Conservation (phyloP, 1,139 yeast genomes). For the Debaryomycetaceae sp. region DNA sequence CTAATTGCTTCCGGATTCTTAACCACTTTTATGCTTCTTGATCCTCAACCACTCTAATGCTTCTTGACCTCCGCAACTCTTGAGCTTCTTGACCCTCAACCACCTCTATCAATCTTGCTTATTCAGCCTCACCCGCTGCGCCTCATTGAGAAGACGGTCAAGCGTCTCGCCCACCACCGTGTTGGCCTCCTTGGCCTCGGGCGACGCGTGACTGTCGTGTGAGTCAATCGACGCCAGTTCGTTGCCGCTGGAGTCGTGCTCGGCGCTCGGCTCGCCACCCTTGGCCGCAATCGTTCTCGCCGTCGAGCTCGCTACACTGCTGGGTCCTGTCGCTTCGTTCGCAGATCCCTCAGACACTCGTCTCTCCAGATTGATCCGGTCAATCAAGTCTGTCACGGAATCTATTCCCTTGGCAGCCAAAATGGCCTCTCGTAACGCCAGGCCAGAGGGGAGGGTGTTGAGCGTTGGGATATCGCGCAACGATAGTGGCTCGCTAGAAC, state of each 20-base stretch:
- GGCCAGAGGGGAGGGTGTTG: conserved; percentile 56
- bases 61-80: background rate
- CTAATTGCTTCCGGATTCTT: too few species aligned
- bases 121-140: conserved; percentile 53
- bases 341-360: conserved; percentile 4
- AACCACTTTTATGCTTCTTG: too few species aligned
- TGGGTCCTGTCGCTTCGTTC: background rate
- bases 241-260: conserved; percentile 10
- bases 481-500: conserved; percentile 1
- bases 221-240: conserved; percentile 21
- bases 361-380: conserved; percentile 45
- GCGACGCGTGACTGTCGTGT: conserved; percentile 6
- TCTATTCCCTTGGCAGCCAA: conserved; percentile 70
- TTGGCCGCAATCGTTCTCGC: background rate
- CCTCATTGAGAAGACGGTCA: conserved; percentile 57
- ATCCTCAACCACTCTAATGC: too few species aligned
- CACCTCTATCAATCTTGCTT: conserved; percentile 7
- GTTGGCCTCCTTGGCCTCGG: conserved; percentile 11
- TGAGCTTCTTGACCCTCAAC: background rate
- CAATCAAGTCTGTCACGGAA: conserved; percentile 59
- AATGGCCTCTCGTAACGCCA: conserved; percentile 66
- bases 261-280: background rate
- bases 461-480: conserved; percentile 21
- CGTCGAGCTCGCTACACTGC: background rate
- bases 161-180: conserved; percentile 55